A percentile compares a stretch with the other conserved stretches of the same genome.
Evolutionary conservation across 2,329 filamentous ascomycete genomes (phyloP).

Genomic region (Calonectria hawksworthii): DNA sequence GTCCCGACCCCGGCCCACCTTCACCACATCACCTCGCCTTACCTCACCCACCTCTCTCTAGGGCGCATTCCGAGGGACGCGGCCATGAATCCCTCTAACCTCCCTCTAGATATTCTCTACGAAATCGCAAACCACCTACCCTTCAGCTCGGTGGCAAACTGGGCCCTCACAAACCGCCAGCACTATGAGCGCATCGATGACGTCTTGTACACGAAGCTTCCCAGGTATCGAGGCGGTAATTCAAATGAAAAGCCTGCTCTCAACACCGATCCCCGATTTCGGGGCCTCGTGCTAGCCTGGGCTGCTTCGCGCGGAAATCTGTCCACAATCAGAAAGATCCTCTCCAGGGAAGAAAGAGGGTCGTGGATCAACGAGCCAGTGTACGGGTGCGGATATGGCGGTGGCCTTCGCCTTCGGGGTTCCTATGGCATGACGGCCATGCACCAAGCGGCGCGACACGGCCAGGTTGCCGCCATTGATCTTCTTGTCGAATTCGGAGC

Average conservation of each 20-base stretch:
- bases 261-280: slow-evolving; percentile 5
- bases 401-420: neutral
- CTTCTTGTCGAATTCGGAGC: slow-evolving; percentile 18
- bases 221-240: neutral
- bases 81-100: slow-evolving; percentile 9
- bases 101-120: slow-evolving; percentile 19
- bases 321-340: neutral
- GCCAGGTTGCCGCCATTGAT: slow-evolving; percentile 9
- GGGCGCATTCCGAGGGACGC: neutral
- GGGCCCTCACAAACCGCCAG: neutral
- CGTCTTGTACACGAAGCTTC: slow-evolving; percentile 13
- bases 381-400: slow-evolving; percentile 2
- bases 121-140: slow-evolving; percentile 19
- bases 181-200: neutral
- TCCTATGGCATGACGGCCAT: slow-evolving; percentile 22
- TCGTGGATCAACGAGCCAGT: slow-evolving; percentile 24
- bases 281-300: slow-evolving; percentile 16
- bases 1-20: neutral
- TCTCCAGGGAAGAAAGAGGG: neutral
- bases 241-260: neutral
- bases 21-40: neutral
- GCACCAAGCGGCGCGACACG: slow-evolving; percentile 22
- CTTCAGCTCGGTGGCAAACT: slow-evolving; percentile 13
- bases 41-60: neutral
- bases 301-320: slow-evolving; percentile 16